A percentile compares a stretch with the other conserved stretches of the same genome.
These are phyloP conservation scores for Daldinia concentrica DNA, from an alignment of 495 filamentous ascomycete genomes.

Conservation along the genomic window DNA sequence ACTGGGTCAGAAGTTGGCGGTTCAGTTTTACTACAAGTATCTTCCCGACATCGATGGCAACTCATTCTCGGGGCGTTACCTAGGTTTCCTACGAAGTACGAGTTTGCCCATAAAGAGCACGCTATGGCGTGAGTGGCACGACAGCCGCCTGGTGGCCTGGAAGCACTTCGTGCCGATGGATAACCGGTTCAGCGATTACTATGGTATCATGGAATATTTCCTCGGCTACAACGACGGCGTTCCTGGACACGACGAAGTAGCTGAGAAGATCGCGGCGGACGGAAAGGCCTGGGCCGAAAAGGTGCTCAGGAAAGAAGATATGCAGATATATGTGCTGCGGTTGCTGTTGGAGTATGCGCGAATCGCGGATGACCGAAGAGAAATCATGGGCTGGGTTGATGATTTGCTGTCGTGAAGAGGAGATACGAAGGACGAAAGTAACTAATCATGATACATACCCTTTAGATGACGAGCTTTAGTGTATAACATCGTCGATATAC, in stretches of 20 bases:
- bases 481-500: constrained; percentile 41
- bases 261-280: constrained; percentile 67
- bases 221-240: constrained; percentile 62
- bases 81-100: constrained; percentile 71
- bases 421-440: background rate
- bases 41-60: constrained; percentile 78
- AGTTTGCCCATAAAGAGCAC: constrained; percentile 76
- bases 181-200: constrained; percentile 78
- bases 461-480: constrained; percentile 28
- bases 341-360: constrained; percentile 77
- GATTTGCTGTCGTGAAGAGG: constrained; percentile 48
- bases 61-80: constrained; percentile 75
- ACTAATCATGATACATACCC: constrained; percentile 28
- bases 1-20: constrained; percentile 52
- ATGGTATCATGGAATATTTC: constrained; percentile 82
- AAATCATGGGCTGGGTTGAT: constrained; percentile 72
- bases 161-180: constrained; percentile 88
- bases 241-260: constrained; percentile 64
- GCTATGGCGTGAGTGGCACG: constrained; percentile 80
- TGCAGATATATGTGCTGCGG: constrained; percentile 74
- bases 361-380: constrained; percentile 70
- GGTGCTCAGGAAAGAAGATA: constrained; percentile 75
- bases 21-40: constrained; percentile 70
- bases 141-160: constrained; percentile 73
- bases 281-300: constrained; percentile 73